These are phyloP conservation scores for Quercus parvula DNA, from an alignment of 306 rosid genomes.

Conservation along the genomic window DNA sequence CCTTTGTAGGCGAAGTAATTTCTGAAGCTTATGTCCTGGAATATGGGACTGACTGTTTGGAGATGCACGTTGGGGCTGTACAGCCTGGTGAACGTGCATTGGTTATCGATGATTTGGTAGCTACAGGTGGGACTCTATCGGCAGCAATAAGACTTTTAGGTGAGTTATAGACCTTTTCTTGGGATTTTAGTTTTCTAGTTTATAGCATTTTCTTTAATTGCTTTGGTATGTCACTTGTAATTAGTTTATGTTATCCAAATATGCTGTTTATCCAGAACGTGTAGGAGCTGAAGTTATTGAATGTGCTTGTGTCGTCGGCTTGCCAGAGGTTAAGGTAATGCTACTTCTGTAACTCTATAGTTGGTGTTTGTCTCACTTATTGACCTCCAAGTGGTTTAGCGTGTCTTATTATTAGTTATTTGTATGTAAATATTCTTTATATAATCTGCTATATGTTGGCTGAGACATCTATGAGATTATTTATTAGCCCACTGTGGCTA, in stretches of 20 bases:
- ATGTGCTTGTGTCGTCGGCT: slow-evolving; percentile 92
- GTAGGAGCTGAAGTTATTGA: slow-evolving; percentile 87
- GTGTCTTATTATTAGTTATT: slow-evolving; percentile 2
- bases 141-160: slow-evolving; percentile 92
- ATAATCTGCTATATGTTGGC: not conserved
- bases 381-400: not conserved
- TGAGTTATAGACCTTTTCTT: slow-evolving; percentile 19
- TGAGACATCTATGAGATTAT: not conserved
- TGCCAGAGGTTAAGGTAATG: slow-evolving; percentile 85
- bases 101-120: slow-evolving; percentile 86
- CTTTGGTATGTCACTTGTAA: slow-evolving; percentile 4
- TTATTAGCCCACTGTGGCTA: not conserved
- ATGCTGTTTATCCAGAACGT: slow-evolving; percentile 55
- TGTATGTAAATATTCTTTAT: not conserved
- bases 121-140: slow-evolving; percentile 93
- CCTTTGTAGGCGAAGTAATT: slow-evolving; percentile 67
- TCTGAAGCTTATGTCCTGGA: slow-evolving; percentile 81
- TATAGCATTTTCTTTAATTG: slow-evolving; percentile 1
- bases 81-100: slow-evolving; percentile 77
- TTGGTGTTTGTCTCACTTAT: slow-evolving; percentile 1
- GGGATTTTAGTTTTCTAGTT: not conserved
- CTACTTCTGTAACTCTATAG: slow-evolving; percentile 3
- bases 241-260: slow-evolving; percentile 19
- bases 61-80: slow-evolving; percentile 89
- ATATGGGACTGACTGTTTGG: slow-evolving; percentile 85